Base-by-base conservation (phyloP, 306 rosid species). In the Psophocarpus tetragonolobus region DNA sequence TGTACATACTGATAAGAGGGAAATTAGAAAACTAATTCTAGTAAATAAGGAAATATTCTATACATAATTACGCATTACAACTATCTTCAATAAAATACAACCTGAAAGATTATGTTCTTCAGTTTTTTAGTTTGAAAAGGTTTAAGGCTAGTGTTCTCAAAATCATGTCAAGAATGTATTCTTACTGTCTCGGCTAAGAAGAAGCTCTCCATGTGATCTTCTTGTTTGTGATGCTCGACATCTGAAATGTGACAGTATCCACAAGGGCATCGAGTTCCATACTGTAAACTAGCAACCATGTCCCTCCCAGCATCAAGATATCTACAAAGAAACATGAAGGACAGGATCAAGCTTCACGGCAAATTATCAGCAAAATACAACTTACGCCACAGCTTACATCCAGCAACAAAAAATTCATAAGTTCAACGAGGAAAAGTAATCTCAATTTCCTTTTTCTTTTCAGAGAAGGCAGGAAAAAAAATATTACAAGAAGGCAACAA, bases 131-230 rank as follows among this genome's bases (percentile, higher is more conserved):
- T 56, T 57, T 53, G 36, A 21, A 67, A 63, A 66, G 41, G 61
- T 30, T 56, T 67, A 82, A 56, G 26, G 58, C 32, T 20, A 23
- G 3, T 63, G 47, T 76, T 77, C 58, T 71, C 30, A 77, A 79
- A 58, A 56, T n/a, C 14, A 79, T 65, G 42, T 47, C 12, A 35
- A 41, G 74, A 23, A 73, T 53, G 38, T 48, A 68, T 81, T 66
- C 91, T 85, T 84, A 92, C 98, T 2, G 98, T 94, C 87, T 94
- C 98, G 24, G 98, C 97, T 24, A 94, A 87, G 84, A 94, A 94
- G 85, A 94, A 94, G 86, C 98, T 94, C 84, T 94, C 98, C 98
- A 94, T 94, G 84, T 94, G 97, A 74, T 94, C 98, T 84, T 94
- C 97, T 79, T 94, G 93, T 74, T 78, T 85, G 86, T 94, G 98